Evolutionary conservation across 2,329 filamentous ascomycete species (phyloP), one percentile per base, ranked within the genome.

Genomic region (Colletotrichum destructivum): DNA sequence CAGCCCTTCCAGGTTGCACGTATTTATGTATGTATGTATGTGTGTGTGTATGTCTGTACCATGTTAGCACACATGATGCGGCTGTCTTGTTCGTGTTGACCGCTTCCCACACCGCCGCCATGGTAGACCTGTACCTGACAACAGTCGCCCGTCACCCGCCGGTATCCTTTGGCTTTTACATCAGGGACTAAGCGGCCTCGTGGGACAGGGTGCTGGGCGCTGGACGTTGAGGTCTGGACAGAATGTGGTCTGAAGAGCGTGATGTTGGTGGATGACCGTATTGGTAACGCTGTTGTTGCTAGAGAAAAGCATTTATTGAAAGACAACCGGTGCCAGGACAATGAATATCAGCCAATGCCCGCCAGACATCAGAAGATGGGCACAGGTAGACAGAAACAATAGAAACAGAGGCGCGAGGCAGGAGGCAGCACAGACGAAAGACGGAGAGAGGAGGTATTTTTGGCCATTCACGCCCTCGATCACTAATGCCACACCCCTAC

Each of bases 61-160:
- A n/a, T 63, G 64, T 44, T 71, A 71, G 69, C 69, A 69, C 44
- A 13, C 38, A 56, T 42, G 18, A 59, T 47, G 21, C 26, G 16
- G 15, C n/a, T 46, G 42, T 42, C n/a, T 31, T 6, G 57, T 35
- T 23, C 35, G 47, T 16, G 46, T 54, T 69, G 59, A 69, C 65
- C 65, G 69, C 64, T 62, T 63, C 47, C 21, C 59, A 69, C 69
- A 71, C 69, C 69, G 69, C 69, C 46, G 65, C 21, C 21, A 47
- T 42, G 64, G 59, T 63, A 69, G 65, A 51, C 52, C 15, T 52
- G 54, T 63, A 69, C 69, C 51, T 69, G 52, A 42, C 52, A 57
- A 62, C 51, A 56, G 57, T 52, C 59, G 52, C 21, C 52, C 47
- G 54, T 35, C 56, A 56, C 35, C 35, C 35, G 35, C 35, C 35